Percentiles rank a stretch among this genome's conserved stretches.
phyloP scores from a whole-genome alignment of 2,329 filamentous ascomycete species.

The Stylonectria norvegica region DNA sequence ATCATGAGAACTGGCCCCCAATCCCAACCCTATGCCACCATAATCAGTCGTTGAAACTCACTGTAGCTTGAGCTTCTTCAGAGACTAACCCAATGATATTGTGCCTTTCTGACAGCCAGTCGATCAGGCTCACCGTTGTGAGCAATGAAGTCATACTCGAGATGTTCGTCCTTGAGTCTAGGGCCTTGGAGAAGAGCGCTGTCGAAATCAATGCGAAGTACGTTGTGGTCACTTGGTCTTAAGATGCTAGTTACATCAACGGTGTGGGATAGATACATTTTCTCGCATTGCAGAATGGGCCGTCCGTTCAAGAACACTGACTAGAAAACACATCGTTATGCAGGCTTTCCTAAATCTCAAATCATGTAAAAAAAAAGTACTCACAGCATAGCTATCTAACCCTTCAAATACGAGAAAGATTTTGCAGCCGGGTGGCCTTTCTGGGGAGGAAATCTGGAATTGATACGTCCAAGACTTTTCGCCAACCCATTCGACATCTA shows the following conservation, averaged over 20 bases:
- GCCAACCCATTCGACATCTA: slow-evolving; percentile 58
- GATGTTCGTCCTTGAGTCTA: slow-evolving; percentile 46
- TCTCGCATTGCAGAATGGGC: slow-evolving; percentile 32
- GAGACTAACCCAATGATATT: slow-evolving; percentile 54
- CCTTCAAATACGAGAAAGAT: slow-evolving; percentile 48
- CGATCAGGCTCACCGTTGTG: slow-evolving; percentile 42
- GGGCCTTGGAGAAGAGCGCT: slow-evolving; percentile 48
- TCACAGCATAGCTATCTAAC: slow-evolving; percentile 51
- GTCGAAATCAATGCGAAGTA: slow-evolving; percentile 52
- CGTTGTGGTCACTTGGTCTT: slow-evolving; percentile 35
- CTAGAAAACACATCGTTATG: background rate
- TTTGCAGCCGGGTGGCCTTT: background rate
- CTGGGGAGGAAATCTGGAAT: background rate
- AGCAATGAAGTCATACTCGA: slow-evolving; percentile 50
- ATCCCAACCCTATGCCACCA: slow-evolving; percentile 55
- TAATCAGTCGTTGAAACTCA: background rate
- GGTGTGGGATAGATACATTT: slow-evolving; percentile 53
- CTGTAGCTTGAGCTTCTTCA: background rate
- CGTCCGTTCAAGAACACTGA: background rate
- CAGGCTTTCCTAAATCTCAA: background rate
- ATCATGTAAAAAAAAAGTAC: background rate
- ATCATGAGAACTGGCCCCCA: slow-evolving; percentile 62
- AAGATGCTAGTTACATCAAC: slow-evolving; percentile 41
- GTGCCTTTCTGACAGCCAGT: slow-evolving; percentile 48
- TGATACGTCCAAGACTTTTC: slow-evolving; percentile 58